Evolutionary conservation across 83 land plant species (phyloP), one percentile per base, ranked within the genome.

Genomic region (Diphasiastrum complanatum): DNA sequence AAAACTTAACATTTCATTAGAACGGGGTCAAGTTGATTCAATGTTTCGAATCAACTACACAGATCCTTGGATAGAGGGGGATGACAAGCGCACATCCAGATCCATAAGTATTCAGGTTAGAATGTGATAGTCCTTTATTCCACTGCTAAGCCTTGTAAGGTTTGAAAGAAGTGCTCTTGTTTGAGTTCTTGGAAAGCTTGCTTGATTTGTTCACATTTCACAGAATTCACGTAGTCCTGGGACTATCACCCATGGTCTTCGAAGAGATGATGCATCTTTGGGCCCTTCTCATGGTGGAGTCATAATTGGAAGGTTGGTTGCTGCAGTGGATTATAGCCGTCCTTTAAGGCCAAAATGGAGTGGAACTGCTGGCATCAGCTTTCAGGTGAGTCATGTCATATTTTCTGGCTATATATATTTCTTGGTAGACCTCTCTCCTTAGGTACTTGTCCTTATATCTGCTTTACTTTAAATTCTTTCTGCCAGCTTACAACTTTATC

Each of bases 41-140:
- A 79, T 84, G 60, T 93, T 84, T 46, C 86, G 92, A 46, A 59
- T 93, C 53, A 93, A 86, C 60, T 89, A 84, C 69, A 93, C 87
- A 22, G 97, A 93, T 54, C 99, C 99, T 3, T 93, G 99, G 99
- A 83, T 93, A 75, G 89, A 89, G 63, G 99, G 97, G 41, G 99
- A 93, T 80, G 91, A 93, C 48, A 93, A 93, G 55, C 72, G 97
- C 30, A 93, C 99, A 33, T 89, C 96, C 26, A 71, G 93, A 47
- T 67, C 89, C 38, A 81, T 93, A 20, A 86, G 73, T 70, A 48
- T 93, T 61, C 99, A 93, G 93, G 99, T 89, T n/a, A n/a, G n/a
- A n/a, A n/a, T n/a, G n/a, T n/a, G n/a, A n/a, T n/a, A n/a, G n/a
- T n/a, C n/a, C n/a, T n/a, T n/a, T n/a, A n/a, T n/a, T n/a, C n/a